Conservation (phyloP, 345 rosid species). For the Dipteronia dyeriana region DNA sequence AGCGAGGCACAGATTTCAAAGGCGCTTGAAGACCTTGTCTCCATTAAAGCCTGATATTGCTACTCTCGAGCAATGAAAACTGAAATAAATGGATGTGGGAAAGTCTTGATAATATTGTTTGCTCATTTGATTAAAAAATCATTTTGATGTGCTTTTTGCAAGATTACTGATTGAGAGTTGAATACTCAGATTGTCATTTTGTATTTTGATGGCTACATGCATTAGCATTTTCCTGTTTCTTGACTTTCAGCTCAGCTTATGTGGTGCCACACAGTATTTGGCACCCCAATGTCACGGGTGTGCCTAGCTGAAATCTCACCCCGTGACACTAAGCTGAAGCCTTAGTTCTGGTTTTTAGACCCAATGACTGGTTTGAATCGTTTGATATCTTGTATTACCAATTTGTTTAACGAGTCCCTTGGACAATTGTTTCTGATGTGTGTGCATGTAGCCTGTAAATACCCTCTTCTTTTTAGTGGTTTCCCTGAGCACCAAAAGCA, state of each 20-base stretch:
- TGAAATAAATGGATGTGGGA: slow-evolving; percentile 30
- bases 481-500: no score
- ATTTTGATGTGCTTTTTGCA: neutral
- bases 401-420: neutral
- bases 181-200: neutral
- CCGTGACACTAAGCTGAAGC: no score
- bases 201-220: neutral
- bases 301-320: no score
- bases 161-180: slow-evolving; percentile 5
- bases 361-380: no score
- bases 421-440: neutral
- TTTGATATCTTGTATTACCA: neutral
- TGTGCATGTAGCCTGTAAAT: no score
- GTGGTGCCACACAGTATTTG: neutral
- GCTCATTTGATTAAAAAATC: neutral
- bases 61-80: slow-evolving; percentile 16
- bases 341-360: no score
- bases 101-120: neutral
- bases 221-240: neutral
- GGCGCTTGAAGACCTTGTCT: slow-evolving; percentile 64
- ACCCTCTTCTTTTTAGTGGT: no score
- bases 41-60: slow-evolving; percentile 43
- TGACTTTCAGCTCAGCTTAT: neutral
- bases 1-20: slow-evolving; percentile 55
- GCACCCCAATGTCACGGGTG: no score